Evolutionary conservation across 108 stramenopile genomes (phyloP), one percentile per base, ranked within the genome.

Genomic region (Conticribra guillardii): DNA sequence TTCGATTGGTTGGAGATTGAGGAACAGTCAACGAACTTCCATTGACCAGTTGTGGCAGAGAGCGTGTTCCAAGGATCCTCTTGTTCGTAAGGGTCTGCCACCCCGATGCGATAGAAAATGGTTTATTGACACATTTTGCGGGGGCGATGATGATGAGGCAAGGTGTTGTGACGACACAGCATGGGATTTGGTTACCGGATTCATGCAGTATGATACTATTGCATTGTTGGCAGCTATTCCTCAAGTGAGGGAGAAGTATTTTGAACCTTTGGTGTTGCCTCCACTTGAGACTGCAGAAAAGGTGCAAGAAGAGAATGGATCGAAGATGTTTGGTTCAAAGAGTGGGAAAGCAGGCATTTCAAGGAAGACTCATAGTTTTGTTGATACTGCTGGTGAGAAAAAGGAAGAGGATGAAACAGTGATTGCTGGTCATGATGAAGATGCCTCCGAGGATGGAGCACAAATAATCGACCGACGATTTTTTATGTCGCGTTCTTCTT

Each of bases 101-200:
- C 37, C 50, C 4, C 29, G 81, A 21, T 82, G 81, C 58, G 76
- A 82, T 52, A 54, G 74, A 19, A 66, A 59, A 32, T 82, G 81
- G 81, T 82, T 82, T 71, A 78, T 71, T 19, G 59, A 63, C 21
- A 82, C 76, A 32, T 82, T 82, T 34, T 82, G 81, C 50, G 76
- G 71, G 30, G 76, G 74, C 0, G 63, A 73, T 44, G 75, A 71
- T 31, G 81, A 76, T 23, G 63, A 56, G 22, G 61, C 24, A 18
- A 29, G 81, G 49, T 60, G 70, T 29, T 61, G 62, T 26, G 57
- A 33, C 19, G 81, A 82, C 26, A 70, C 81, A 21, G 70, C 76
- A 15, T 82, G 81, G 81, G 81, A 82, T 60, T 50, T 82, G 28
- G 81, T 82, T 4, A 78, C 61, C 2, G 64, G 74, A 18, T 82